phyloP scores from a whole-genome alignment of 768 basidiomycete species.

The Amanita phalloides region DNA sequence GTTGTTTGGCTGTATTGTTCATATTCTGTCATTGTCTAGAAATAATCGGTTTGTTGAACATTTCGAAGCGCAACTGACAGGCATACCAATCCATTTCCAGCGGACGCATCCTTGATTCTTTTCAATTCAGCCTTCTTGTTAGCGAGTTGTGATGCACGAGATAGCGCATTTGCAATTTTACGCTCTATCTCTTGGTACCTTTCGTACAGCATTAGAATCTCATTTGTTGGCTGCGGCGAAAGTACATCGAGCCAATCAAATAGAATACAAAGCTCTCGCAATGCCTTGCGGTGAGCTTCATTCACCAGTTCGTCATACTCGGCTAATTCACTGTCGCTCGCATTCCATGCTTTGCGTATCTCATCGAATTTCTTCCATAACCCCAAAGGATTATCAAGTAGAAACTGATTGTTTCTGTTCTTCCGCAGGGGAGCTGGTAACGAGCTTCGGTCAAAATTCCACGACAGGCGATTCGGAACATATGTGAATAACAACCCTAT shows the following conservation, averaged over 20 bases:
- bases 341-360: background rate
- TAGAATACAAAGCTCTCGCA: conserved; percentile 6
- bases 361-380: conserved; percentile 6
- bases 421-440: conserved; percentile 7
- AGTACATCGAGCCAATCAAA: conserved; percentile 9
- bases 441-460: conserved; percentile 12
- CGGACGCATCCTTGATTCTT: background rate
- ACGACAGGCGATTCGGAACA: conserved; percentile 10
- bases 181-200: conserved; percentile 8
- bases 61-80: too few relatives aligned
- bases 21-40: too few relatives aligned
- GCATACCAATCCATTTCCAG: too few relatives aligned
- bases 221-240: conserved; percentile 9
- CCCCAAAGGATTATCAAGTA: conserved; percentile 8
- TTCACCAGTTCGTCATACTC: background rate
- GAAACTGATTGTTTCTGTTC: background rate
- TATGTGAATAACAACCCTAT: conserved; percentile 18
- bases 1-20: too few relatives aligned
- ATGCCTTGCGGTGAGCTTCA: conserved; percentile 3
- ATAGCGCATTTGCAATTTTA: conserved; percentile 4
- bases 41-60: too few relatives aligned
- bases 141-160: conserved; percentile 7
- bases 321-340: background rate
- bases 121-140: background rate
- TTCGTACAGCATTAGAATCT: conserved; percentile 7